Percentiles rank a stretch among this genome's conserved stretches.
Conservation (phyloP, 257 asterid genomes). For the Ajuga chamaepitys region DNA sequence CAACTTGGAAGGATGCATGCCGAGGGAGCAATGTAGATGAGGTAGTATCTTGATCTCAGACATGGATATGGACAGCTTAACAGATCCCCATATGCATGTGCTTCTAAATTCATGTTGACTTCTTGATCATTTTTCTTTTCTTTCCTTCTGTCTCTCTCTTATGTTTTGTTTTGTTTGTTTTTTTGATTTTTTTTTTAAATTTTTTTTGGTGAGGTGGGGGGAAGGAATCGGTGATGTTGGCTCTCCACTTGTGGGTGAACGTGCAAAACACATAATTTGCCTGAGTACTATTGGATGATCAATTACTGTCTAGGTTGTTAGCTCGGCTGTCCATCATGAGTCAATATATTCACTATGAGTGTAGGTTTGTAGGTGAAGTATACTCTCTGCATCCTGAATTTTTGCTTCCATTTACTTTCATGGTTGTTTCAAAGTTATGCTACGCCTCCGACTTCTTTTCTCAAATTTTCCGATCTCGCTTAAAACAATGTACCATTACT, state of each 20-base stretch:
- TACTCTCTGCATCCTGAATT: not conserved
- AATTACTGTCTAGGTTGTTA: not conserved
- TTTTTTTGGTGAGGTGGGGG: not conserved
- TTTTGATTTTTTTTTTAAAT: not conserved
- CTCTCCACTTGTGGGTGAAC: not conserved
- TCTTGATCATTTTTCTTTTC: not conserved
- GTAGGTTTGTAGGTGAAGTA: not conserved
- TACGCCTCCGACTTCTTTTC: not conserved
- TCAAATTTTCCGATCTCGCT: not conserved
- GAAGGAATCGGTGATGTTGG: not conserved
- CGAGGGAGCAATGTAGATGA: constrained; percentile 37
- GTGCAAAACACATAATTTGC: not conserved
- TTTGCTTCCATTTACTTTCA: not conserved
- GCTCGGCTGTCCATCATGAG: constrained; percentile 5
- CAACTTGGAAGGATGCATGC: constrained; percentile 89
- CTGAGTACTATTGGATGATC: not conserved
- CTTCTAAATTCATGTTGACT: not conserved
- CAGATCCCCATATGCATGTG: not conserved
- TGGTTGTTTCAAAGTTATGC: not conserved
- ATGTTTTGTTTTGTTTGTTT: too few relatives aligned
- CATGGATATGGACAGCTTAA: not conserved
- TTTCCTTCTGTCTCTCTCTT: too few relatives aligned
- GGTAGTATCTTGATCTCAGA: constrained; percentile 37
- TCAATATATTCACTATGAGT: constrained; percentile 6
- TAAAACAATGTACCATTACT: not conserved